Percentiles rank a stretch among this genome's conserved stretches.
Conservation (phyloP, 148 eudicot genomes). For the Vaccinium macrocarpon region DNA sequence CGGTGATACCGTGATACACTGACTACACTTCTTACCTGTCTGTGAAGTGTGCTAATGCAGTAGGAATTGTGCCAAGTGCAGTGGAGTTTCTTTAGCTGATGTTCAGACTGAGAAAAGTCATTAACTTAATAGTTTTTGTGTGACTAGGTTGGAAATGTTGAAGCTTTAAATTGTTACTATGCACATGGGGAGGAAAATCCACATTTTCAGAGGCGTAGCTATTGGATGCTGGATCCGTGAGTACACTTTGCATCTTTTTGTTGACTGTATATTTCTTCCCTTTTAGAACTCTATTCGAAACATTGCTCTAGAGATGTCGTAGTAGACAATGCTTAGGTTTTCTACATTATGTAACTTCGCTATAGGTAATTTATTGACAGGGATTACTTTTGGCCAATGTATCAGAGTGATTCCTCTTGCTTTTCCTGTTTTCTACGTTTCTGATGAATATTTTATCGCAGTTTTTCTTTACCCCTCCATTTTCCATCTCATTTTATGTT, state of each 20-base stretch:
- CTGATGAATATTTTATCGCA: not conserved
- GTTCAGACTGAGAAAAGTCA: constrained; percentile 1
- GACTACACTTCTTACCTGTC: not conserved
- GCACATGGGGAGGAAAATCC: constrained; percentile 82
- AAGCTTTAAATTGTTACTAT: constrained; percentile 92
- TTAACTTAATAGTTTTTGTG: constrained; percentile 18
- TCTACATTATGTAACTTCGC: not conserved
- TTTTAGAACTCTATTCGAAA: not conserved
- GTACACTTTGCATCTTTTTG: constrained; percentile 31
- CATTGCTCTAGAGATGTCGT: not conserved
- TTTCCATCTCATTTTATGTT: not conserved
- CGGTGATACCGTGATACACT: not conserved
- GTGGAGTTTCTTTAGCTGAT: constrained; percentile 12
- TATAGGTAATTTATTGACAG: not conserved
- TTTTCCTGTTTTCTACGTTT: not conserved
- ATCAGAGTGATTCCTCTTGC: not conserved
- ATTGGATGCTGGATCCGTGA: constrained; percentile 96
- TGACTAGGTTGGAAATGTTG: constrained; percentile 79
- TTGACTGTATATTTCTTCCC: not conserved
- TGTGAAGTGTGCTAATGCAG: not conserved
- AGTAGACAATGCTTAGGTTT: not conserved
- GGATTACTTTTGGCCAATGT: not conserved
- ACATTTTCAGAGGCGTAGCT: constrained; percentile 87
- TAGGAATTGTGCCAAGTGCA: not conserved
- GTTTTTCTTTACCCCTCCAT: not conserved